These are phyloP conservation scores for Cladosporium sp. DNA, from an alignment of 2,329 filamentous ascomycete genomes.

Conservation along the genomic window DNA sequence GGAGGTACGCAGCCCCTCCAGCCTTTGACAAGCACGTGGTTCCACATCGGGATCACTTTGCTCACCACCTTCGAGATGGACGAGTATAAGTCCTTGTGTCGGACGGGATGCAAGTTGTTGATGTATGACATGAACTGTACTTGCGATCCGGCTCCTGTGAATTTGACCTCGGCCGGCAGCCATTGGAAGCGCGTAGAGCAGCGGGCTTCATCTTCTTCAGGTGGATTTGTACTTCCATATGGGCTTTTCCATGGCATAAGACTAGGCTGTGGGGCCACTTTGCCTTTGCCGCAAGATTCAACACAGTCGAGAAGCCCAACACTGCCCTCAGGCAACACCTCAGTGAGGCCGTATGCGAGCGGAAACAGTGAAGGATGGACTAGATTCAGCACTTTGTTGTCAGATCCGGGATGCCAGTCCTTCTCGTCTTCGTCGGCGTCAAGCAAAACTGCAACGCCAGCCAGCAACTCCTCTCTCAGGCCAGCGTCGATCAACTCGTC, in stretches of 20 bases:
- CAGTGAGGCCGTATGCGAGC: conserved; percentile 48
- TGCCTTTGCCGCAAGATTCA: conserved; percentile 26
- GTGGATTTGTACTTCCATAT: not conserved
- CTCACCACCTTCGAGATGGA: conserved; percentile 24
- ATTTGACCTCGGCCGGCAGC: conserved; percentile 12
- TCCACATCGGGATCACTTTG: conserved; percentile 27
- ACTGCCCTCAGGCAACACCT: conserved; percentile 31
- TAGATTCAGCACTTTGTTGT: conserved; percentile 52
- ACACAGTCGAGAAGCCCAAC: conserved; percentile 28
- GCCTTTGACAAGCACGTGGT: conserved; percentile 32
- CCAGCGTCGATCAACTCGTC: conserved; percentile 41
- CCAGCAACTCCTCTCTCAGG: conserved; percentile 40
- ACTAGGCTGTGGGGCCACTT: not conserved
- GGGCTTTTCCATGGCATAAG: not conserved
- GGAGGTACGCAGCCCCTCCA: conserved; percentile 13
- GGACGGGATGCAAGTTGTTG: conserved; percentile 12
- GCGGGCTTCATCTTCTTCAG: not conserved
- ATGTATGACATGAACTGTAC: conserved; percentile 11
- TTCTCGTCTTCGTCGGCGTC: conserved; percentile 32
- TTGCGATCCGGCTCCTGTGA: not conserved
- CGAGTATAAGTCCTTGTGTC: conserved; percentile 31
- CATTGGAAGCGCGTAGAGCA: conserved; percentile 11
- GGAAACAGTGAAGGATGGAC: conserved; percentile 61
- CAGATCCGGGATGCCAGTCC: conserved; percentile 10
- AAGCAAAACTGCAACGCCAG: conserved; percentile 47